Conservation (phyloP, 2,329 filamentous ascomycete species). For the Cladosporium phlei region DNA sequence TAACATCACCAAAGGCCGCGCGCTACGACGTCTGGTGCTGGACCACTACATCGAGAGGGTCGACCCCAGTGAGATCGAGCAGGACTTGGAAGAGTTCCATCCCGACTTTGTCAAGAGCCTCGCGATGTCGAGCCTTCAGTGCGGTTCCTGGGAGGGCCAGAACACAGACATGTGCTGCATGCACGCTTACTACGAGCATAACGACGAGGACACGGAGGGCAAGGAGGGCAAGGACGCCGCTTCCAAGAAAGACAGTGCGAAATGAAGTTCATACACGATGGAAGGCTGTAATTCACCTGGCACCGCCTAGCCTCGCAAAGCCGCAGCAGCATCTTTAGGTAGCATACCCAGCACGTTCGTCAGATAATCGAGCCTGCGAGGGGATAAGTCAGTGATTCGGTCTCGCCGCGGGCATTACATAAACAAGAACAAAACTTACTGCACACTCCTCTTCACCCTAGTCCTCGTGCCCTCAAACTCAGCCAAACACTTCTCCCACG, state of each 20-base stretch:
- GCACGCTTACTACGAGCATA: no score
- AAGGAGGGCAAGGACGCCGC: no score
- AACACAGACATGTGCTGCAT: no score
- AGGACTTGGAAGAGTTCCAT: background rate
- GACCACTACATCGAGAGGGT: background rate
- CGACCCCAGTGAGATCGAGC: background rate
- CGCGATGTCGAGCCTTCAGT: no score
- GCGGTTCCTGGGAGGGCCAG: no score
- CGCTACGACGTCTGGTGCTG: background rate
- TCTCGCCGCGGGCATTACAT: slow-evolving; percentile 4
- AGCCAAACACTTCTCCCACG: slow-evolving; percentile 36
- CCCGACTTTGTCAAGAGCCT: background rate
- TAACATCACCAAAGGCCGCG: background rate
- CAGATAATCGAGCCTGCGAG: slow-evolving; percentile 57
- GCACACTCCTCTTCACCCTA: slow-evolving; percentile 65
- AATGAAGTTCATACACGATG: no score
- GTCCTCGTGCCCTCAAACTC: slow-evolving; percentile 69
- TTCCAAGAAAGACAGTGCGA: no score
- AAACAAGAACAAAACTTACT: slow-evolving; percentile 53
- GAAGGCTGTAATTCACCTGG: no score
- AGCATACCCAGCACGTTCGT: slow-evolving; percentile 57
- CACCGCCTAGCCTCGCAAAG: slow-evolving; percentile 10
- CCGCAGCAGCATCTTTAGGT: slow-evolving; percentile 46
- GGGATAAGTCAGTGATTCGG: slow-evolving; percentile 3
- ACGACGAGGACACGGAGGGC: no score